phyloP scores from a whole-genome alignment of 805 yeast species.

The Monosporozyma aerobia region DNA sequence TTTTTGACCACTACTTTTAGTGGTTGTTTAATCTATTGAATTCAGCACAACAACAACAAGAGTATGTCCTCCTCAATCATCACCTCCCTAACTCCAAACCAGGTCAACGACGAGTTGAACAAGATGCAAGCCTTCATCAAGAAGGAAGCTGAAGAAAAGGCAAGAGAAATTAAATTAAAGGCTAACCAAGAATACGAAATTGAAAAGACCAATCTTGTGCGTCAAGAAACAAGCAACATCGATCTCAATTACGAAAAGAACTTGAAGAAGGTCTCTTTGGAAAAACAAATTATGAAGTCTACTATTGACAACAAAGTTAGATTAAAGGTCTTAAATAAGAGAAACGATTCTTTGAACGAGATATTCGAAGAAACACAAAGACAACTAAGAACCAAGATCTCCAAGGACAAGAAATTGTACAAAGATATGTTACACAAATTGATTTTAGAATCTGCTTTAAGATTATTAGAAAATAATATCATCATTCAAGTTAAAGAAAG shows the following conservation, averaged over 20 bases:
- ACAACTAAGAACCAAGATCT: slow-evolving; percentile 44
- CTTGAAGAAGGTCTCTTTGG: slow-evolving; percentile 82
- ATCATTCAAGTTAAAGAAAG: slow-evolving; percentile 45
- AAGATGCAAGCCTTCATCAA: slow-evolving; percentile 98
- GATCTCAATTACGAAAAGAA: slow-evolving; percentile 73
- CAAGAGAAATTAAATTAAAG: slow-evolving; percentile 88
- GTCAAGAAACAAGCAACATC: slow-evolving; percentile 82
- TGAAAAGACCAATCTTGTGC: slow-evolving; percentile 90
- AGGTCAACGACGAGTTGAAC: slow-evolving; percentile 91
- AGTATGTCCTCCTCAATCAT: slow-evolving; percentile 32
- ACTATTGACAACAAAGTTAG: slow-evolving; percentile 93
- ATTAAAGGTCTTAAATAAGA: slow-evolving; percentile 77
- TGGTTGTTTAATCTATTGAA: too few species aligned
- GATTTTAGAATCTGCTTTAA: slow-evolving; percentile 66
- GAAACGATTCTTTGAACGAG: slow-evolving; percentile 67
- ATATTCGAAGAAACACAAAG: slow-evolving; percentile 63
- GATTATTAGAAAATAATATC: slow-evolving; percentile 65
- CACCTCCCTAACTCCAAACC: slow-evolving; percentile 28
- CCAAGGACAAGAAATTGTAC: slow-evolving; percentile 52
- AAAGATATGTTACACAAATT: slow-evolving; percentile 62
- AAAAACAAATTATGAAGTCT: slow-evolving; percentile 92
- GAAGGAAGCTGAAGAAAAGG: slow-evolving; percentile 98
- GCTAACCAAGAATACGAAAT: slow-evolving; percentile 98
- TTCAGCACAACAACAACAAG: too few species aligned
- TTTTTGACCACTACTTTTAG: not conserved